phyloP scores from a whole-genome alignment of 2,329 filamentous ascomycete species.

The Colletotrichum lindemuthianum region DNA sequence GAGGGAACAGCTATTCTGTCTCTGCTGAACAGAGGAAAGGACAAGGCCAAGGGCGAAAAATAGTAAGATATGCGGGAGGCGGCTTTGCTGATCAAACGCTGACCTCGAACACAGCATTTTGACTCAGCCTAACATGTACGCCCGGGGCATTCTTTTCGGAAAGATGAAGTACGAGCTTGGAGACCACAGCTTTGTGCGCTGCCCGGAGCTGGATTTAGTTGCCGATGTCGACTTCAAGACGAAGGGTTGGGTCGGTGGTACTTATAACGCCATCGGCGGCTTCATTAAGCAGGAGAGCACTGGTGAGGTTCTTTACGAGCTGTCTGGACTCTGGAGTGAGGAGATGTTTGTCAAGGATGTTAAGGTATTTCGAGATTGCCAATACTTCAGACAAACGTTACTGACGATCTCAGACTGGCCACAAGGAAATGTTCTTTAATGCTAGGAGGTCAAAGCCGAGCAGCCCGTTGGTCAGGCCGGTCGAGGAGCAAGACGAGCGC shows the following conservation, averaged over 20 bases:
- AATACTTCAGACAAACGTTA: background rate
- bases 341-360: constrained; percentile 94
- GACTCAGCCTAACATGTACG: constrained; percentile 99
- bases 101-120: constrained; percentile 71
- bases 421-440: constrained; percentile 91
- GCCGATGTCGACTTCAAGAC: constrained; percentile 99
- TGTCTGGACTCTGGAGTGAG: constrained; percentile 92
- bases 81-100: constrained; percentile 19
- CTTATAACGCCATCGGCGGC: constrained; percentile 95
- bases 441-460: constrained; percentile 82
- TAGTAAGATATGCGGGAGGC: constrained; percentile 71
- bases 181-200: constrained; percentile 92
- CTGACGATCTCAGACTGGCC: constrained; percentile 72
- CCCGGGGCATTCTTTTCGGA: constrained; percentile 93
- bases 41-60: constrained; percentile 77
- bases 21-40: constrained; percentile 79
- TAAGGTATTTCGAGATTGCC: constrained; percentile 58
- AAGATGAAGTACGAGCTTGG: constrained; percentile 99
- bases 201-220: constrained; percentile 85
- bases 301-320: constrained; percentile 87
- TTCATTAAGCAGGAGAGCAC: constrained; percentile 89
- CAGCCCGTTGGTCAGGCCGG: constrained; percentile 76
- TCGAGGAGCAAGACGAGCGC: constrained; percentile 87
- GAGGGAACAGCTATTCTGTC: constrained; percentile 91
- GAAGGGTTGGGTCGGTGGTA: constrained; percentile 95